A percentile compares a stretch with the other conserved stretches of the same genome.
These are phyloP conservation scores for Anthoceros angustus DNA, from an alignment of 225 moss, liverwort and hornwort species.

Conservation along the genomic window DNA sequence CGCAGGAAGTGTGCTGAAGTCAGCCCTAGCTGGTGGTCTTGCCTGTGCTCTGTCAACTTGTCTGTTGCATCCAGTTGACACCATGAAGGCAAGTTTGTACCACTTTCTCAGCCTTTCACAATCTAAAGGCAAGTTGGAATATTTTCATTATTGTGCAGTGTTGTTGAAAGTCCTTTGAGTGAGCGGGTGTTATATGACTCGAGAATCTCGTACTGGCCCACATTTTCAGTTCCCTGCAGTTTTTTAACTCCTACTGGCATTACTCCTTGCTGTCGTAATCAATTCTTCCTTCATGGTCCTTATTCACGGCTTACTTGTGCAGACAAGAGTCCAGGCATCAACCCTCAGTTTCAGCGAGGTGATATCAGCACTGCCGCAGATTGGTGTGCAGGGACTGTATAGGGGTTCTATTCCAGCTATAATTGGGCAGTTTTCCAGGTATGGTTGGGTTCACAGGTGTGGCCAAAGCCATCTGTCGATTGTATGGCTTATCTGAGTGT, in stretches of 20 bases:
- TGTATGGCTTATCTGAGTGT: neutral
- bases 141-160: neutral
- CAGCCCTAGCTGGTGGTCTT: conserved; percentile 49
- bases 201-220: too few species aligned
- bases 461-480: neutral
- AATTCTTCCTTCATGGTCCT: neutral
- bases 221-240: neutral
- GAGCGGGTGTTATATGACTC: neutral
- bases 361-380: conserved; percentile 36
- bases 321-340: conserved; percentile 59
- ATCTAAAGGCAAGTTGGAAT: neutral
- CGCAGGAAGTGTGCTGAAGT: conserved; percentile 49
- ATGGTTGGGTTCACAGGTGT: neutral
- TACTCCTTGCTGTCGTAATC: neutral
- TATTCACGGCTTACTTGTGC: conserved; percentile 6
- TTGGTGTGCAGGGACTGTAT: conserved; percentile 47
- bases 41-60: conserved; percentile 56
- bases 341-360: conserved; percentile 51
- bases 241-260: neutral
- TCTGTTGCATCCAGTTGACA: conserved; percentile 50
- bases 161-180: neutral
- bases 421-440: conserved; percentile 54
- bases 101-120: conserved; percentile 1
- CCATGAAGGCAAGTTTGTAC: conserved; percentile 34
- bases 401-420: conserved; percentile 49